These are phyloP conservation scores for Aspergillus ibericus DNA, from an alignment of 2,329 filamentous ascomycete genomes.

Conservation along the genomic window DNA sequence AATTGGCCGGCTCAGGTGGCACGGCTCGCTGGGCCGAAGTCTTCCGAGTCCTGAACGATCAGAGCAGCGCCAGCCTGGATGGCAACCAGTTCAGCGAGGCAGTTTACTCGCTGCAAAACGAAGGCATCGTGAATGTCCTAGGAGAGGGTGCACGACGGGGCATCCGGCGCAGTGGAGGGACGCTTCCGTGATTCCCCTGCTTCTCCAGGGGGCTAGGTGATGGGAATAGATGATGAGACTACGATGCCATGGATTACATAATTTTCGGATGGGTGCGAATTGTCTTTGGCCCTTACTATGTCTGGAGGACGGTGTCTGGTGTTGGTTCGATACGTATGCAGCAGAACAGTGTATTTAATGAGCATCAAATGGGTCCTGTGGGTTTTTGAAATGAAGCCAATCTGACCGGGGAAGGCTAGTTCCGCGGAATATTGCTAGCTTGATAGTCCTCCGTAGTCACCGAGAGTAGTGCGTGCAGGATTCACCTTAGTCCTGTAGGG, in stretches of 20 bases:
- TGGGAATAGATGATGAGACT: slow-evolving; percentile 29
- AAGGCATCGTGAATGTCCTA: slow-evolving; percentile 75
- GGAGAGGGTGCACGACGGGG: slow-evolving; percentile 83
- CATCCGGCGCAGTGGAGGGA: slow-evolving; percentile 71
- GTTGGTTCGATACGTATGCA: slow-evolving; percentile 9
- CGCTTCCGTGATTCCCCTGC: slow-evolving; percentile 13
- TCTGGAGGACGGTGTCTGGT: slow-evolving; percentile 14
- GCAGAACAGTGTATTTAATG: neutral
- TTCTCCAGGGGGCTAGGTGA: slow-evolving; percentile 12
- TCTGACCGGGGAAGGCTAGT: neutral
- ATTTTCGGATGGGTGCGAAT: slow-evolving; percentile 15
- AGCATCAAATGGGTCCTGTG: neutral
- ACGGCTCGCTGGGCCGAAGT: slow-evolving; percentile 78
- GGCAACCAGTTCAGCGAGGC: slow-evolving; percentile 78
- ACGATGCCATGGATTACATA: slow-evolving; percentile 34
- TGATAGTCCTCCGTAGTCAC: too few species aligned
- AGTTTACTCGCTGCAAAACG: slow-evolving; percentile 75
- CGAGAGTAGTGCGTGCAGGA: too few species aligned
- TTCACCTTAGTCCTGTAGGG: too few species aligned
- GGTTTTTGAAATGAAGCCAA: neutral
- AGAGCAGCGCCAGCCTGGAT: slow-evolving; percentile 69
- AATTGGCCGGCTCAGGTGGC: slow-evolving; percentile 67
- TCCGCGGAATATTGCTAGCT: too few species aligned
- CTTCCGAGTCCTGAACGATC: slow-evolving; percentile 69
- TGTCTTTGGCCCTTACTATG: neutral